Percentiles rank a stretch among this genome's conserved stretches.
Evolutionary conservation across 2,329 filamentous ascomycete species (phyloP).

Genomic region (Aspergillus fijiensis): DNA sequence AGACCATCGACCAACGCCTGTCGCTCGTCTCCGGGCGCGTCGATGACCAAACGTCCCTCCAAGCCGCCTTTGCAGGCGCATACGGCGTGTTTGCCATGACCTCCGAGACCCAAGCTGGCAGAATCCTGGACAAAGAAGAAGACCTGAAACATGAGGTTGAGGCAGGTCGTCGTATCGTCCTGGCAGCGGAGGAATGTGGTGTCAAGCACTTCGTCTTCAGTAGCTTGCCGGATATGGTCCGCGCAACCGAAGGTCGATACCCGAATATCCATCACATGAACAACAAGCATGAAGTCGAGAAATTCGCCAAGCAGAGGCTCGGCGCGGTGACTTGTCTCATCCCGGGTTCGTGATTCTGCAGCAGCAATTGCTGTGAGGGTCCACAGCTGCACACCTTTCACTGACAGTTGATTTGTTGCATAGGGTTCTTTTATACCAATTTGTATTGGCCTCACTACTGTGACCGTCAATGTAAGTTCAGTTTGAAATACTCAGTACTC

Average conservation of each 20-base stretch:
- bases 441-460: constrained; percentile 16
- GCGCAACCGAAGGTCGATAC: constrained; percentile 12
- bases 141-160: constrained; percentile 22
- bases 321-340: constrained; percentile 14
- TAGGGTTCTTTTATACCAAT: constrained; percentile 21
- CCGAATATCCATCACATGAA: constrained; percentile 18
- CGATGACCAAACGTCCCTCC: constrained; percentile 9
- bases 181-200: constrained; percentile 14
- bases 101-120: constrained; percentile 8
- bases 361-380: not conserved
- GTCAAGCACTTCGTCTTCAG: constrained; percentile 21
- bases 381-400: not conserved
- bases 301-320: constrained; percentile 14
- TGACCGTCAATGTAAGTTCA: not conserved
- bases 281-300: constrained; percentile 17
- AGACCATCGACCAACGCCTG: constrained; percentile 9
- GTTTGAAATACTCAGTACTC: not conserved
- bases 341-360: constrained; percentile 16
- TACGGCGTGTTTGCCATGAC: constrained; percentile 24
- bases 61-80: constrained; percentile 14
- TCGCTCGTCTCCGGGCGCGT: constrained; percentile 11
- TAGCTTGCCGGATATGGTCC: constrained; percentile 18
- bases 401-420: not conserved
- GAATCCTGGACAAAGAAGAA: constrained; percentile 14
- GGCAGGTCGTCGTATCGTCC: constrained; percentile 19